Evolutionary conservation across 768 basidiomycete genomes (phyloP).

Genomic region (Wakefieldia striispora): DNA sequence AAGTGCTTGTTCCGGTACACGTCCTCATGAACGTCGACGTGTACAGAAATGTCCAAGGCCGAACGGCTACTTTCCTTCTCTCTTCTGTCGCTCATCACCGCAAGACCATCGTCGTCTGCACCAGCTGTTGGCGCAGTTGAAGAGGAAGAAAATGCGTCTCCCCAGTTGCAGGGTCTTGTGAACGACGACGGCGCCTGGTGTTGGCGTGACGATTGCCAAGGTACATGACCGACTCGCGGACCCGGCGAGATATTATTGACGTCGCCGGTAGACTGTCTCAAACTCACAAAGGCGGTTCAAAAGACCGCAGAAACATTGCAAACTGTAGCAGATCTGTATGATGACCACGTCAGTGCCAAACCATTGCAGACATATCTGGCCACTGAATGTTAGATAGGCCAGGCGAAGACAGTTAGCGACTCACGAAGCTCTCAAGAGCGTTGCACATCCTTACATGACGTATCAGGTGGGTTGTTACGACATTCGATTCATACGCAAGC

Average conservation of each 20-base stretch:
- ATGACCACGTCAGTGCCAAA: constrained; percentile 61
- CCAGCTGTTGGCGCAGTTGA: constrained; percentile 47
- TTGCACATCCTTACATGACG: constrained; percentile 70
- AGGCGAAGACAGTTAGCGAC: constrained; percentile 68
- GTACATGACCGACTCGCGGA: constrained; percentile 32
- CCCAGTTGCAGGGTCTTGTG: constrained; percentile 52
- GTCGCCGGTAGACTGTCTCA: constrained; percentile 59
- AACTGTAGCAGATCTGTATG: constrained; percentile 73
- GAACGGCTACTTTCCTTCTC: constrained; percentile 74
- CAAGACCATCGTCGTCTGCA: constrained; percentile 54
- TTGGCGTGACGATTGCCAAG: constrained; percentile 76
- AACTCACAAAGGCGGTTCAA: constrained; percentile 74
- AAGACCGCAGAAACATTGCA: constrained; percentile 72
- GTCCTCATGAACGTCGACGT: not conserved
- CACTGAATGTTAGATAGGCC: constrained; percentile 47
- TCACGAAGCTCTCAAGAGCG: constrained; percentile 71
- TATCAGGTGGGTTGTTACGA: constrained; percentile 52
- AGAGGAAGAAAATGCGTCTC: constrained; percentile 41
- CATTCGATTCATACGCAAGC: not conserved
- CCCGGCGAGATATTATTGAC: not conserved
- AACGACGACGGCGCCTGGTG: constrained; percentile 83
- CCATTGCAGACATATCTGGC: not conserved
- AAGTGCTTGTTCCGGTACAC: not conserved
- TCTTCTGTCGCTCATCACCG: constrained; percentile 70
- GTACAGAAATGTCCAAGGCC: constrained; percentile 74